Evolutionary conservation across 768 basidiomycete species (phyloP).

Genomic region (Pisolithus orientalis): DNA sequence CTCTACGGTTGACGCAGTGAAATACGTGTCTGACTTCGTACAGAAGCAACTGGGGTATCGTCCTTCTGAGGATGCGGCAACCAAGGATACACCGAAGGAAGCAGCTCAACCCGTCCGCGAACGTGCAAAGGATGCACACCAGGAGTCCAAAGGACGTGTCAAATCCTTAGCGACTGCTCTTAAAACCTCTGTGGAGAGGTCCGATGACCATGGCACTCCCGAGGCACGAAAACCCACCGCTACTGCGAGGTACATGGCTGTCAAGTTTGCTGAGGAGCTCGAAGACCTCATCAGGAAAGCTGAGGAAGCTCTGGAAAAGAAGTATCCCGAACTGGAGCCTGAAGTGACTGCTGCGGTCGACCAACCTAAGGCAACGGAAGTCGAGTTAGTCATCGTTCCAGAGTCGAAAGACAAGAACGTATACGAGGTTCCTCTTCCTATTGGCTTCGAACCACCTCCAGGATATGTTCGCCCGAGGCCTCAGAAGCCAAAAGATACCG

Average conservation of each 20-base stretch:
- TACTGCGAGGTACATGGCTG: constrained; percentile 39
- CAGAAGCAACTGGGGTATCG: constrained; percentile 39
- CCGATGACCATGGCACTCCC: constrained; percentile 21
- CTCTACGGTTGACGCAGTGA: constrained; percentile 43
- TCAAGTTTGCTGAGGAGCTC: constrained; percentile 56
- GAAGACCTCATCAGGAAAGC: constrained; percentile 64
- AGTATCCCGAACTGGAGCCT: constrained; percentile 26
- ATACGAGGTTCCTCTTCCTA: constrained; percentile 72
- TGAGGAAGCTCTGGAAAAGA: constrained; percentile 59
- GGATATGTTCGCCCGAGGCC: constrained; percentile 68
- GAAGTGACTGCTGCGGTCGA: constrained; percentile 19
- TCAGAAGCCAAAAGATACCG: constrained; percentile 36
- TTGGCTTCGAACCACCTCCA: constrained; percentile 92
- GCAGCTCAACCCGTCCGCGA: constrained; percentile 29
- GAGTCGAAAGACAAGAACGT: constrained; percentile 26
- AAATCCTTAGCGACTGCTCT: constrained; percentile 37
- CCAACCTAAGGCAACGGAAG: constrained; percentile 18
- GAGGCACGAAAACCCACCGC: constrained; percentile 33
- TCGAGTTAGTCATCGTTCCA: constrained; percentile 20
- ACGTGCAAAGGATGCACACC: constrained; percentile 30
- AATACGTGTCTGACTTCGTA: constrained; percentile 44
- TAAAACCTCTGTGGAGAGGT: constrained; percentile 44
- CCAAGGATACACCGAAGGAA: constrained; percentile 29
- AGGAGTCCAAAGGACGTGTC: constrained; percentile 39
- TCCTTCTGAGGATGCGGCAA: constrained; percentile 26